phyloP scores from a whole-genome alignment of 129 eudicot genomes.

The Chrysanthemum makinoi region DNA sequence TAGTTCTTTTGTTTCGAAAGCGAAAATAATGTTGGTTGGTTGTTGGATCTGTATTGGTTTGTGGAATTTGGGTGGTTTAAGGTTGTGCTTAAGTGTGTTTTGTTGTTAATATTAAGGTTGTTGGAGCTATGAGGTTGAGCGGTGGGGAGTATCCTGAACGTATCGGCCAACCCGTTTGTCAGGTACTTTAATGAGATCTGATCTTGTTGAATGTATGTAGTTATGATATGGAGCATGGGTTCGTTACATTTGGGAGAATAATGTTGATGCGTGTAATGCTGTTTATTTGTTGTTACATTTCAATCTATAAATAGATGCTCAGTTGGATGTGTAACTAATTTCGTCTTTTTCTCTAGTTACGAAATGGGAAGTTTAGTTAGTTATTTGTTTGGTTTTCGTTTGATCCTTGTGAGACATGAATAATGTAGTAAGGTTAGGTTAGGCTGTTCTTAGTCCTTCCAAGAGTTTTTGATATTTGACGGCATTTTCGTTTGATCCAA shows the following conservation, averaged over 20 bases:
- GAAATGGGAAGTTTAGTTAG: slow-evolving; percentile 2
- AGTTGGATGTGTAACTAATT: slow-evolving; percentile 11
- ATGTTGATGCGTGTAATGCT: slow-evolving; percentile 1
- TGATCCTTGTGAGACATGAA: background rate
- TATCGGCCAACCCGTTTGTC: slow-evolving; percentile 77
- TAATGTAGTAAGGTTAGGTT: slow-evolving; percentile 17
- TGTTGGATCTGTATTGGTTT: slow-evolving; percentile 9
- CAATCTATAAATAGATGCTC: background rate
- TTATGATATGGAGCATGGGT: background rate
- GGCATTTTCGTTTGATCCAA: too few relatives aligned
- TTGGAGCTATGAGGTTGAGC: slow-evolving; percentile 54
- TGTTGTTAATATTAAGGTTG: slow-evolving; percentile 43
- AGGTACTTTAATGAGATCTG: slow-evolving; percentile 44
- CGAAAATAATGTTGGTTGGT: too few relatives aligned
- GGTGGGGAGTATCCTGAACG: slow-evolving; percentile 79
- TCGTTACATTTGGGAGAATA: slow-evolving; percentile 18
- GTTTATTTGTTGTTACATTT: slow-evolving; percentile 5
- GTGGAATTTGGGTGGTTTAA: slow-evolving; percentile 5
- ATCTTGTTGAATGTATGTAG: slow-evolving; percentile 11
- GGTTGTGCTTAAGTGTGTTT: slow-evolving; percentile 4
- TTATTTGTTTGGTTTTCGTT: slow-evolving; percentile 24
- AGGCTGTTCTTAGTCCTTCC: too few relatives aligned
- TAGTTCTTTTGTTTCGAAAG: too few relatives aligned
- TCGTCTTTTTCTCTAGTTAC: slow-evolving; percentile 33
- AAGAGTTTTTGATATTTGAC: background rate